Evolutionary conservation across 306 rosid genomes (phyloP).

Genomic region (Vigna hirtella): DNA sequence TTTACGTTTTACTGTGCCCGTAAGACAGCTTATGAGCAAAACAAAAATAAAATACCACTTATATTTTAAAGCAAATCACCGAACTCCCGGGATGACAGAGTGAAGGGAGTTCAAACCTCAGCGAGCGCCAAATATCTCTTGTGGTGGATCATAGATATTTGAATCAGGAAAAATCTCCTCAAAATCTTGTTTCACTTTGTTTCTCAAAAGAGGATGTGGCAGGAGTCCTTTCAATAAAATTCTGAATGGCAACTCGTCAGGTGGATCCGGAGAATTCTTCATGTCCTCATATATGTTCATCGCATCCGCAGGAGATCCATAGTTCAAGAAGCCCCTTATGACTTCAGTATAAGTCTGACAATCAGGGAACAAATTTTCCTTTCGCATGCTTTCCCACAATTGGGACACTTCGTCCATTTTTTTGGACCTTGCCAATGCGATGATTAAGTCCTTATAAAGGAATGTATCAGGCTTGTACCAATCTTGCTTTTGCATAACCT

Average conservation of each 20-base stretch:
- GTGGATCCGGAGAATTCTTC: conserved; percentile 97
- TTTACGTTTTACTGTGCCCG: neutral
- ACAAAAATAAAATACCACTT: conserved; percentile 3
- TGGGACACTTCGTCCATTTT: conserved; percentile 83
- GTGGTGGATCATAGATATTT: conserved; percentile 83
- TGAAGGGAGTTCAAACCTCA: conserved; percentile 58
- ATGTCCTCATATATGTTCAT: conserved; percentile 91
- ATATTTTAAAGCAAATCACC: neutral
- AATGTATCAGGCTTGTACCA: conserved; percentile 84
- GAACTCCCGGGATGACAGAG: conserved; percentile 14
- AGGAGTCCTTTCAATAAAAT: conserved; percentile 92
- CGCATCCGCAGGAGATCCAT: conserved; percentile 91
- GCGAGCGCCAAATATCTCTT: conserved; percentile 82
- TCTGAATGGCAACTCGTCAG: conserved; percentile 89
- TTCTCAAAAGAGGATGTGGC: conserved; percentile 92
- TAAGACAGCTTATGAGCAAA: neutral
- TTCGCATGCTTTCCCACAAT: conserved; percentile 82
- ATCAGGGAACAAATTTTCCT: conserved; percentile 77
- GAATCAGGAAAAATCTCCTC: conserved; percentile 95
- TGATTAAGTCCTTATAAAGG: conserved; percentile 82
- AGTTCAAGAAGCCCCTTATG: conserved; percentile 86
- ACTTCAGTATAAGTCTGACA: conserved; percentile 88
- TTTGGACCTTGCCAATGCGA: conserved; percentile 74
- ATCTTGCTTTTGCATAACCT: conserved; percentile 79
- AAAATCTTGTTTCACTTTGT: conserved; percentile 92